Conservation (phyloP, 768 basidiomycete species). For the Suillus alpinus region DNA sequence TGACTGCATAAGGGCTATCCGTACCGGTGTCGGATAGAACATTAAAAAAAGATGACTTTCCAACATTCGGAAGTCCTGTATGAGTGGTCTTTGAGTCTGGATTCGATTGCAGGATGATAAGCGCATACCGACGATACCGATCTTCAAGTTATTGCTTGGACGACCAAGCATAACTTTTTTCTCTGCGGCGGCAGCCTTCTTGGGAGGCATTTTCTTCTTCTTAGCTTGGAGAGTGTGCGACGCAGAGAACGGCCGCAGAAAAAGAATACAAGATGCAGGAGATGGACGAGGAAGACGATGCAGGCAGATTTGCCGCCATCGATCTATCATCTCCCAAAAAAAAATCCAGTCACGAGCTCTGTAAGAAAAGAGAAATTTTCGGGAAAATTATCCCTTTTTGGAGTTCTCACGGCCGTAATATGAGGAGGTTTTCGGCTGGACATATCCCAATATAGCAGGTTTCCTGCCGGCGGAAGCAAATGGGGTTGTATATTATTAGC, state of each 20-base stretch:
- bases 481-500: neutral
- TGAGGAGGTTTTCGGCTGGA: neutral
- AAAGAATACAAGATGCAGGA: constrained; percentile 8
- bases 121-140: constrained; percentile 94
- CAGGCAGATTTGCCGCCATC: constrained; percentile 6
- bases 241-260: constrained; percentile 33
- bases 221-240: constrained; percentile 41
- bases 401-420: constrained; percentile 1
- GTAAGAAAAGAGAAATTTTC: neutral
- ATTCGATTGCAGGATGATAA: constrained; percentile 2
- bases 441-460: neutral
- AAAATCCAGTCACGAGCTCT: constrained; percentile 6
- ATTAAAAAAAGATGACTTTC: constrained; percentile 99
- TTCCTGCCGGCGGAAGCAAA: neutral
- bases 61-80: constrained; percentile 90
- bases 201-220: constrained; percentile 87
- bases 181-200: constrained; percentile 72
- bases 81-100: constrained; percentile 7
- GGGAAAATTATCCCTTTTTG: neutral
- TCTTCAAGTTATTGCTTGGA: constrained; percentile 95
- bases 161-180: constrained; percentile 88
- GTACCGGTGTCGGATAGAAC: constrained; percentile 85
- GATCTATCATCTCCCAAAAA: constrained; percentile 30
- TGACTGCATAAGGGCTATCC: constrained; percentile 18
- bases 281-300: constrained; percentile 16